phyloP scores from a whole-genome alignment of 495 filamentous ascomycete genomes.

The Thozetella sp. region DNA sequence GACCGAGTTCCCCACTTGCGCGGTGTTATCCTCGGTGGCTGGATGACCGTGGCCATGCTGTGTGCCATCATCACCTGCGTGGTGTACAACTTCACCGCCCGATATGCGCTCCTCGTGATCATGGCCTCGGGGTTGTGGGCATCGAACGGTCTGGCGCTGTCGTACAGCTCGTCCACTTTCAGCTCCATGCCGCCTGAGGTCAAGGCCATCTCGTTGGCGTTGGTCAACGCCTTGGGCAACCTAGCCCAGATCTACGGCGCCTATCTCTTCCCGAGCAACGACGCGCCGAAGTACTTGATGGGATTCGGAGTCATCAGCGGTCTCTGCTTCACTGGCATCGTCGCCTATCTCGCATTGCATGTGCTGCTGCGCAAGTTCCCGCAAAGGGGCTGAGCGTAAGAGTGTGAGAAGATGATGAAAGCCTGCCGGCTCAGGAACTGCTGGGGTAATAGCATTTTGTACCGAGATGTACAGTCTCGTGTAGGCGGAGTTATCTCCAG shows the following conservation, averaged over 20 bases:
- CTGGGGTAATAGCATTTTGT: too few relatives aligned
- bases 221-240: slow-evolving; percentile 53
- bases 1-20: slow-evolving; percentile 21
- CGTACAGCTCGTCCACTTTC: slow-evolving; percentile 45
- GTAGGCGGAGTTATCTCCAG: too few relatives aligned
- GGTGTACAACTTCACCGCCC: slow-evolving; percentile 44
- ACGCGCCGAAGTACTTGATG: slow-evolving; percentile 23
- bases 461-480: too few relatives aligned
- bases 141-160: slow-evolving; percentile 42
- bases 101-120: slow-evolving; percentile 54
- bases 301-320: slow-evolving; percentile 21
- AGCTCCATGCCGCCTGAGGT: slow-evolving; percentile 36
- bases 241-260: slow-evolving; percentile 52
- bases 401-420: too few relatives aligned
- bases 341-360: neutral
- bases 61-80: slow-evolving; percentile 42
- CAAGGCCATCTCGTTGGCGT: slow-evolving; percentile 45
- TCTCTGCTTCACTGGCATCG: neutral
- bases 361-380: too few relatives aligned
- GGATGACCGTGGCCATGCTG: slow-evolving; percentile 38
- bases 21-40: slow-evolving; percentile 30
- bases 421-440: too few relatives aligned
- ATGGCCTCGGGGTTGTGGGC: slow-evolving; percentile 53
- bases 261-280: slow-evolving; percentile 25
- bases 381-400: too few relatives aligned